Conservation (phyloP, 805 yeast species). For the Barnettozyma californica region DNA sequence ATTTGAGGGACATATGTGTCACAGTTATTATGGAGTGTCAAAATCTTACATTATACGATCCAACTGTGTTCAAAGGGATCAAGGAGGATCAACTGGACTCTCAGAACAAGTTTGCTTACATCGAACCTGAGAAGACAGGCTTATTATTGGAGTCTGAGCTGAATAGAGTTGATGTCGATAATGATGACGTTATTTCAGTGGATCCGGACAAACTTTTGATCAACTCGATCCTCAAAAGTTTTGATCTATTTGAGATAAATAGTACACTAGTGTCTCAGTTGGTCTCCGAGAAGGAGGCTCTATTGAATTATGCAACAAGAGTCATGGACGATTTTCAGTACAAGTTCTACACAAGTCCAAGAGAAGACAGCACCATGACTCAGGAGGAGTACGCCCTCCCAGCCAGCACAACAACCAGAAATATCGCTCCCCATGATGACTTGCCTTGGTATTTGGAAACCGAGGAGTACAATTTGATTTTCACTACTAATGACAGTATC, state of each 20-base stretch:
- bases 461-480: conserved; percentile 53
- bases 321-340: conserved; percentile 69
- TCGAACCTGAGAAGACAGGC: conserved; percentile 45
- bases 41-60: conserved; percentile 63
- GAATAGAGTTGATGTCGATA: conserved; percentile 40
- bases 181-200: conserved; percentile 30
- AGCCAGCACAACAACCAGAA: conserved; percentile 23
- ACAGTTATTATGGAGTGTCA: conserved; percentile 64
- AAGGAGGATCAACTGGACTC: conserved; percentile 38
- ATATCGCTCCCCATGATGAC: conserved; percentile 29
- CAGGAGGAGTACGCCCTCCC: conserved; percentile 26
- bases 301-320: conserved; percentile 68
- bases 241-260: conserved; percentile 31
- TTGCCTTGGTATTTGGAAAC: conserved; percentile 70
- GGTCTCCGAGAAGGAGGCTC: conserved; percentile 64
- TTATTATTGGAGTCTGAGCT: conserved; percentile 41
- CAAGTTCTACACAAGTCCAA: conserved; percentile 47
- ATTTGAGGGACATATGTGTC: conserved; percentile 54
- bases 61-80: conserved; percentile 65
- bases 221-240: conserved; percentile 29
- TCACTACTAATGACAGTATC: conserved; percentile 64
- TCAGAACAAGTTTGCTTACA: conserved; percentile 32
- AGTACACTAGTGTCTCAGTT: conserved; percentile 46
- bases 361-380: conserved; percentile 29
- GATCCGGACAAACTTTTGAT: conserved; percentile 28